These are phyloP conservation scores for Warburgia ugandensis DNA, from an alignment of 164 flowering plant genomes.

Conservation along the genomic window DNA sequence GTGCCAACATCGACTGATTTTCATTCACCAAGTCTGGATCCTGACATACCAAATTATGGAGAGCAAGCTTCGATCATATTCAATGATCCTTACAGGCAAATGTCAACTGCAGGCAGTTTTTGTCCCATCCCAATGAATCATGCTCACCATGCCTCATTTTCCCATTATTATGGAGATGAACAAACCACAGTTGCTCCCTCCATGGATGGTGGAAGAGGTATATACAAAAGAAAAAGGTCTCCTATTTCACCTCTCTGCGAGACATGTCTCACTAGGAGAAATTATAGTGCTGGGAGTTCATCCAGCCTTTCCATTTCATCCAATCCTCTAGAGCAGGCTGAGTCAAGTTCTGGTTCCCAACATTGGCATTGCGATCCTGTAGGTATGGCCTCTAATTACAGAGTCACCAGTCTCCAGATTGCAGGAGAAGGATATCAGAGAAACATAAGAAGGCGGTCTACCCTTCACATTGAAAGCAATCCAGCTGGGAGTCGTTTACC, in stretches of 20 bases:
- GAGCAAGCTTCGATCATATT: slow-evolving; percentile 27
- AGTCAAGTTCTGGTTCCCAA: slow-evolving; percentile 31
- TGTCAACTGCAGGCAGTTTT: slow-evolving; percentile 23
- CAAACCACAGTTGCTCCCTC: slow-evolving; percentile 26
- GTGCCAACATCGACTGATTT: slow-evolving; percentile 30
- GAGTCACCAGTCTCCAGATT: slow-evolving; percentile 31
- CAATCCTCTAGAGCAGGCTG: slow-evolving; percentile 36
- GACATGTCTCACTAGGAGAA: slow-evolving; percentile 41
- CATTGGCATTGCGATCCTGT: slow-evolving; percentile 32
- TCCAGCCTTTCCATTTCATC: slow-evolving; percentile 28
- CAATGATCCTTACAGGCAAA: slow-evolving; percentile 29
- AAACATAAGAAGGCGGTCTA: slow-evolving; percentile 64
- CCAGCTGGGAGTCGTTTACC: slow-evolving; percentile 28
- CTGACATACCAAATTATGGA: slow-evolving; percentile 25
- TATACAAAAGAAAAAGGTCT: slow-evolving; percentile 56
- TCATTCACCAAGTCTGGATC: slow-evolving; percentile 26
- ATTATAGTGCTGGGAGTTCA: slow-evolving; percentile 26
- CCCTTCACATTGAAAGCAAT: slow-evolving; percentile 37
- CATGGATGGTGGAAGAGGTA: slow-evolving; percentile 33
- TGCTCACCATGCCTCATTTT: slow-evolving; percentile 30
- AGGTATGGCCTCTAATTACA: slow-evolving; percentile 16
- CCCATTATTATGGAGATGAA: slow-evolving; percentile 30
- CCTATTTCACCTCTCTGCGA: slow-evolving; percentile 35
- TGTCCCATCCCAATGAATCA: slow-evolving; percentile 21
- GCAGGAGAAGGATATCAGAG: slow-evolving; percentile 41